Base-by-base conservation (phyloP, 331 rosid species). In the Malus hybrid region DNA sequence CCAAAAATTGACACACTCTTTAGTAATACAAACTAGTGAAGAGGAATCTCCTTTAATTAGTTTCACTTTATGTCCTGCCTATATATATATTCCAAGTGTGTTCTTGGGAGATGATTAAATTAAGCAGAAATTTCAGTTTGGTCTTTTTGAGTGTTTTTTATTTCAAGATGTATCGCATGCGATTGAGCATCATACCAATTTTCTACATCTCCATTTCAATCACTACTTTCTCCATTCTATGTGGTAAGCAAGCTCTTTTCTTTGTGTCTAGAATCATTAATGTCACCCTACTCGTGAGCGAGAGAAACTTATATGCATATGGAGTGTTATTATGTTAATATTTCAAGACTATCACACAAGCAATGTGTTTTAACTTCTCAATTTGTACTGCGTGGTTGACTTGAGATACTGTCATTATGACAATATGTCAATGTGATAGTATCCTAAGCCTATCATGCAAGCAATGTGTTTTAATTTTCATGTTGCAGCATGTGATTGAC, bases 21-120 rank as follows among this genome's bases (percentile, higher is more conserved):
- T 7, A 16, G 22, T 55, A 42, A 12, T 56, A 73, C 62, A 69
- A 63, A 79, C 74, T 79, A 83, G 84, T 71, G 36, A 63, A 74
- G 64, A 62, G 65, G 83, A 87, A 80, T 87, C 87, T 65, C 67
- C 90, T 87, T 85, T 86, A 59, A 42, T 67, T 60, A 54, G 18
- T 24, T 27, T 76, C 68, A 52, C 87, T 73, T 88, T 86, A 74
- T 65, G 57, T 79, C 70, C n/a, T 50, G 57, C 60, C 60, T 39
- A 52, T n/a, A 62, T n/a, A 70, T 32, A 13, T 36, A 76, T 24
- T 10, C 81, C 76, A 24, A 66, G 70, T 72, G 61, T 62, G 36
- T 27, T 65, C 33, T 48, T 22, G 66, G 67, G 29, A 9, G 64
- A 63, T 72, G 34, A 14, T 54, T 63, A 54, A 76, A 66, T 18